These are phyloP conservation scores for Laguncularia racemosa DNA, from an alignment of 345 rosid genomes.

Conservation along the genomic window DNA sequence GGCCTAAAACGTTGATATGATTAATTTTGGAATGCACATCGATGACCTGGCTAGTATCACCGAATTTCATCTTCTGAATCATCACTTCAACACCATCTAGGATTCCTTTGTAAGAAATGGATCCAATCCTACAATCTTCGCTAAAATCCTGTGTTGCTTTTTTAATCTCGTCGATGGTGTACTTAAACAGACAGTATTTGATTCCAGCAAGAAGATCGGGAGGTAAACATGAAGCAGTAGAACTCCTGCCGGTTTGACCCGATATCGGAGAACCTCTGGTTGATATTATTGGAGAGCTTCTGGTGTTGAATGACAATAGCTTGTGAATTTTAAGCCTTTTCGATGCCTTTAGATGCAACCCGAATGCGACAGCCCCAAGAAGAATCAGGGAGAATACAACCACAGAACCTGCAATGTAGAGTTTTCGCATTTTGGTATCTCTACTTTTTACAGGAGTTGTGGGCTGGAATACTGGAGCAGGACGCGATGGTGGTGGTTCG, in stretches of 20 bases:
- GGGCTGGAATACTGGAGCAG: slow-evolving; percentile 34
- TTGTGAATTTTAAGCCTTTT: slow-evolving; percentile 19
- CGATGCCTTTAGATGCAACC: slow-evolving; percentile 22
- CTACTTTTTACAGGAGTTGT: slow-evolving; percentile 15
- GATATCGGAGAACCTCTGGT: slow-evolving; percentile 31
- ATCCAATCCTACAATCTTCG: slow-evolving; percentile 29
- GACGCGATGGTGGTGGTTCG: slow-evolving; percentile 26
- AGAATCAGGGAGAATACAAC: slow-evolving; percentile 26
- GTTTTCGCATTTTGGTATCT: slow-evolving; percentile 13
- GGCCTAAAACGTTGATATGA: slow-evolving; percentile 40
- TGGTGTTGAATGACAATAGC: slow-evolving; percentile 26
- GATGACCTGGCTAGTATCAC: slow-evolving; percentile 32
- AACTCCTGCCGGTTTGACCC: slow-evolving; percentile 24
- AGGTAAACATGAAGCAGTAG: slow-evolving; percentile 38
- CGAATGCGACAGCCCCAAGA: slow-evolving; percentile 20
- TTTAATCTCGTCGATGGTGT: slow-evolving; percentile 28
- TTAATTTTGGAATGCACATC: slow-evolving; percentile 46
- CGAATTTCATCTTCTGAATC: slow-evolving; percentile 40
- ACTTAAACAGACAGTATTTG: slow-evolving; percentile 33
- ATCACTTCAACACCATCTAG: slow-evolving; percentile 28
- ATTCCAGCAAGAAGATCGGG: slow-evolving; percentile 48
- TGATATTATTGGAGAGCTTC: slow-evolving; percentile 33
- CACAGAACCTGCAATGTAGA: slow-evolving; percentile 40
- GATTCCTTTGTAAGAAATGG: slow-evolving; percentile 23
- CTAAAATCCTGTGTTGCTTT: slow-evolving; percentile 30